These are phyloP conservation scores for Moniliophthora roreri DNA, from an alignment of 1,284 basidiomycete genomes.

Conservation along the genomic window DNA sequence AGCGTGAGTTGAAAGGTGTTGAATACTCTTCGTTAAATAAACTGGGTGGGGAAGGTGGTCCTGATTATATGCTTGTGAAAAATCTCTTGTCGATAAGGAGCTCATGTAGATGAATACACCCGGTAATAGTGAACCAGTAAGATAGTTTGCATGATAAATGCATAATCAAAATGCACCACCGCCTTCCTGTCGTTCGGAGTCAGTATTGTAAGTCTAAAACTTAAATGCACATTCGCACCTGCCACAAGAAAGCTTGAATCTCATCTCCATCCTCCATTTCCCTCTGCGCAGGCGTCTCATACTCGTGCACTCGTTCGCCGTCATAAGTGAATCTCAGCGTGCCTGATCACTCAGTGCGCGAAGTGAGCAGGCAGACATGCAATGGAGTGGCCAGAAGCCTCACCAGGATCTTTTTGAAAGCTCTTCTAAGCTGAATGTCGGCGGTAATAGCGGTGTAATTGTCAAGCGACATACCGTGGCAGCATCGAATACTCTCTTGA, in stretches of 20 bases:
- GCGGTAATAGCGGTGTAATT: conserved; percentile 1
- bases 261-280: conserved; percentile 58
- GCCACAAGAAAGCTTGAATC: conserved; percentile 54
- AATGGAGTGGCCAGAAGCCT: conserved; percentile 15
- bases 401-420: conserved; percentile 58
- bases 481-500: conserved; percentile 66
- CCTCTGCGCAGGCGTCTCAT: conserved; percentile 55
- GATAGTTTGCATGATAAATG: too few relatives aligned
- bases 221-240: conserved; percentile 31
- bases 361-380: neutral
- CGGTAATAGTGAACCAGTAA: too few relatives aligned
- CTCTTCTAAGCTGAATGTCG: conserved; percentile 47
- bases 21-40: too few relatives aligned
- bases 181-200: too few relatives aligned
- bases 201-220: too few relatives aligned
- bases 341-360: conserved; percentile 28
- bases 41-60: too few relatives aligned
- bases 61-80: too few relatives aligned
- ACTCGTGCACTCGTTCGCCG: conserved; percentile 44
- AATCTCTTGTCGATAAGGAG: too few relatives aligned
- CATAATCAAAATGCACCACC: too few relatives aligned
- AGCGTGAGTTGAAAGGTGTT: too few relatives aligned
- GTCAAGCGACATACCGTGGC: conserved; percentile 50
- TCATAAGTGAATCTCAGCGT: conserved; percentile 60
- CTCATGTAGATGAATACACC: too few relatives aligned